These are phyloP conservation scores for Rhodotorula graminis DNA, from an alignment of 768 basidiomycete species.

Conservation along the genomic window DNA sequence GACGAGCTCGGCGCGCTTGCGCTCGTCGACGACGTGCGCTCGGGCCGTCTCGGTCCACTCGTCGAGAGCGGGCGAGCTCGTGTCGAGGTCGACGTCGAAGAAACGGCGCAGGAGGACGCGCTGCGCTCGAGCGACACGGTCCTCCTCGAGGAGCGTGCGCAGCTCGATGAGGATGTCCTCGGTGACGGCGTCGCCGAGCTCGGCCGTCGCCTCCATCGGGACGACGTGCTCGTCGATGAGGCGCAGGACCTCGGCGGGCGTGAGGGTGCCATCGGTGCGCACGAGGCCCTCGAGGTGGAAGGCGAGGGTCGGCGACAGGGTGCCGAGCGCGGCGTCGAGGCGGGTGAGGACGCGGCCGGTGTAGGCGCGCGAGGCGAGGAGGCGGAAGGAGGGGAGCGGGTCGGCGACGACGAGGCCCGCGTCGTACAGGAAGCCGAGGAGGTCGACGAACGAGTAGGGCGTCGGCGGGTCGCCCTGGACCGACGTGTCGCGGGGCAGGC, in stretches of 20 bases:
- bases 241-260: not conserved
- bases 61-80: not conserved
- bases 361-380: not conserved
- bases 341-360: not conserved
- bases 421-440: not conserved
- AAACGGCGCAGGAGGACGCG: not conserved
- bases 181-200: not conserved
- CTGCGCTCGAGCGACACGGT: not conserved
- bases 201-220: not conserved
- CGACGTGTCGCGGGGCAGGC: not conserved
- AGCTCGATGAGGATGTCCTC: conserved; percentile 28
- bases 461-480: not conserved
- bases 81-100: not conserved
- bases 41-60: not conserved
- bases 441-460: not conserved
- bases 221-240: conserved; percentile 3
- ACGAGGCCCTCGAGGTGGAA: conserved; percentile 24
- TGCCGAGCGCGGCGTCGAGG: not conserved
- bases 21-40: not conserved
- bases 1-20: not conserved
- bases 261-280: conserved; percentile 7
- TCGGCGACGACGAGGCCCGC: not conserved
- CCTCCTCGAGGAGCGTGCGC: conserved; percentile 10
- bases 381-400: not conserved
- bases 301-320: conserved; percentile 1